Conservation (phyloP, 495 filamentous ascomycete genomes). For the Podospora pseudocomata region DNA sequence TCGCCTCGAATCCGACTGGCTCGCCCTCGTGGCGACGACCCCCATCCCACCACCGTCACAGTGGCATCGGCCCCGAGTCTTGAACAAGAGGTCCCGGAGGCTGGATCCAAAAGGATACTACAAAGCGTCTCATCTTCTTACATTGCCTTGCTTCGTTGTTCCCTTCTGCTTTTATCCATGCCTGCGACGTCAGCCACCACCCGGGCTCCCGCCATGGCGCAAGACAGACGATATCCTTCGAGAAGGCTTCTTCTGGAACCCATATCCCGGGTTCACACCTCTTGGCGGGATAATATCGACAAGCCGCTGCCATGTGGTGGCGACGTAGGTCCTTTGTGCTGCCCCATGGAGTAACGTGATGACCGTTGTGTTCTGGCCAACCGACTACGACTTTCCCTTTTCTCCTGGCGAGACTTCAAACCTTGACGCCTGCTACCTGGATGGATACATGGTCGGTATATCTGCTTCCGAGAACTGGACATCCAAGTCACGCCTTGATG, state of each 20-base stretch:
- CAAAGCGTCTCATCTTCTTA: neutral
- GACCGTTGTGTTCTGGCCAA: neutral
- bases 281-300: slow-evolving; percentile 25
- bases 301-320: slow-evolving; percentile 16
- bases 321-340: neutral
- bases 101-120: slow-evolving; percentile 7
- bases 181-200: neutral
- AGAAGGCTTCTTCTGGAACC: slow-evolving; percentile 15
- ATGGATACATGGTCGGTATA: neutral
- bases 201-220: neutral
- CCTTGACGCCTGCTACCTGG: neutral
- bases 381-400: slow-evolving; percentile 4
- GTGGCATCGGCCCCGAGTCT: neutral
- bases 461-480: neutral
- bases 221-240: slow-evolving; percentile 13
- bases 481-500: neutral
- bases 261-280: slow-evolving; percentile 31
- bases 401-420: neutral
- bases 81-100: neutral
- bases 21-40: neutral
- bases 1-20: neutral
- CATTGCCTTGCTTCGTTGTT: neutral
- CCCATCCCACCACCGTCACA: neutral
- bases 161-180: slow-evolving; percentile 6
- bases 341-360: neutral